Evolutionary conservation across 2,329 filamentous ascomycete genomes (phyloP), one percentile per base, ranked within the genome.

Genomic region (Gaeumannomyces tritici): DNA sequence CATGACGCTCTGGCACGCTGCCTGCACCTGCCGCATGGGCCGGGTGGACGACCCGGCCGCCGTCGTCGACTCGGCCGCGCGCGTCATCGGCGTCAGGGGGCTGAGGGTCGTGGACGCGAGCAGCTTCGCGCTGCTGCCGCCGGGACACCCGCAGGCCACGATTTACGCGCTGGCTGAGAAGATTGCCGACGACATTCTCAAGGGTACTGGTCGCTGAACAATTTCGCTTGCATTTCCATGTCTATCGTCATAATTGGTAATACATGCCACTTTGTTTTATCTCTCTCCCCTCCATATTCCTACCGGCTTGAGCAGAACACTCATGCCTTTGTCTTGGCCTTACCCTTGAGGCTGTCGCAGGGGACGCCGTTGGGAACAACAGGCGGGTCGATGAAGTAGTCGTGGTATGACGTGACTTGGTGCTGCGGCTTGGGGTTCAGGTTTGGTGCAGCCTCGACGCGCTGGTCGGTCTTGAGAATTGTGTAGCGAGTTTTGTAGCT

Each of bases 21-120:
- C 67, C 18, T 68, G 69, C 21, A 73, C 73, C 3, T 72, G 70
- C 62, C 67, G 68, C 7, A 74, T 74, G 68, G 73, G 73, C 12
- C 72, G 66, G 57, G 61, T 61, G 1, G 61, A 62, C 5, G 67
- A 69, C 59, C 55, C 57, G 27, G 21, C 58, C 24, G 61, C 61
- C 0, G 61, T 68, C 26, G 66, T 69, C 11, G 67, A 69, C 26
- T 56, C 60, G 3, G 60, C 62, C n/a, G 65, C 62, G 13, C 63
- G 65, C n/a, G 67, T 69, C 11, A 60, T 64, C 59, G 67, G 67
- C 29, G 62, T 69, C 21, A 55, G 62, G 6, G 64, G 66, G 7
- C 42, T 69, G 62, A 61, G 67, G n/a, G 59, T 69, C 54, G 66
- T 67, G 8, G 67, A 69, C 63, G 66, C 66, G 26, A 67, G 61